Base-by-base conservation (phyloP, 306 rosid species). In the Ormosia semicastrata region DNA sequence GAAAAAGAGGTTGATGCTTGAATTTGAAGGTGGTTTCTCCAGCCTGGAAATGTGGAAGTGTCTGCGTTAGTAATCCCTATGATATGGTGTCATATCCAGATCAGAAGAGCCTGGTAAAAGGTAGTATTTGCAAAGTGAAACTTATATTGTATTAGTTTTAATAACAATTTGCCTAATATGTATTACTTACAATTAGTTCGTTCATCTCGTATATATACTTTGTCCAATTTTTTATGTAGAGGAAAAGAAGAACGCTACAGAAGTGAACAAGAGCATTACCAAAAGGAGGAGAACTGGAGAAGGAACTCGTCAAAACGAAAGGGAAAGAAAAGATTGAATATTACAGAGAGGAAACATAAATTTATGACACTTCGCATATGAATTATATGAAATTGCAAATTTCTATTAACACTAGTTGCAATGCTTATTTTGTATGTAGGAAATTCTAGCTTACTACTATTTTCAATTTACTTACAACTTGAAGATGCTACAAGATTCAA, bases 381-480 rank as follows among this genome's bases (percentile, higher is more conserved):
- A 70, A 36, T 62, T 58, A 47, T 10, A 15, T 58, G 62, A 52
- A 47, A 32, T 6, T 40, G 46, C 3, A 49, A 36, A 18, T 47
- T 60, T 36, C 2, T 44, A 59, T 60, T 76, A 33, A 30, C 63
- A 41, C 62, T 50, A 49, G 67, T 76, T 49, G 73, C 40, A 8
- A 77, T 74, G 60, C 44, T 68, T 57, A 57, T 75, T 62, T 66
- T 66, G 44, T 46, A 65, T 52, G 68, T 46, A 59, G 86, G 60
- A 56, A 62, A 76, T 47, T 73, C 74, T 24, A 39, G 30, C 11
- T 47, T 14, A 24, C 56, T 41, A 59, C n/a, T 66, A 34, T 32
- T 53, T 81, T 66, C 50, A 81, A 44, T 54, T 30, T 13, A 54
- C 70, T 43, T 39, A 9, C 34, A 81, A 40, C 41, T 39, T 40